Evolutionary conservation across 176 grass and related monocot genomes (phyloP), one percentile per base, ranked within the genome.

Genomic region (Poa annua): DNA sequence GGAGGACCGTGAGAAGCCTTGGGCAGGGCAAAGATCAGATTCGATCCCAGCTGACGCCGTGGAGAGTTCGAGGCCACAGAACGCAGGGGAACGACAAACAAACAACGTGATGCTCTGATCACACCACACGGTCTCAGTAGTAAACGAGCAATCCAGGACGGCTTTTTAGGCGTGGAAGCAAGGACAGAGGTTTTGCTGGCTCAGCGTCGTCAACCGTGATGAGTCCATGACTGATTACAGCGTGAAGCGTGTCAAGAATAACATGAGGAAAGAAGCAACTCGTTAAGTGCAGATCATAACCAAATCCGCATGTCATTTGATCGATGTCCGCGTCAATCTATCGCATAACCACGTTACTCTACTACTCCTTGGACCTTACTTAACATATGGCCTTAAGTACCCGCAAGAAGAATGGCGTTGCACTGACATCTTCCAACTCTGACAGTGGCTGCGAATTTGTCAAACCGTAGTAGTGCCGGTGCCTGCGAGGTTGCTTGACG

Each of bases 81-180:
- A 1, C 1, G 2, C 42, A 11, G 8, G 9, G 8, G 42, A 44
- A 44, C 42, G 42, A 44, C 11, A 45, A 45, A 42, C 7, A 42
- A 9, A 44, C 42, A 44, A 2, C 42, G 42, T 32, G 32, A 21
- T 74, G 55, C 56, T 41, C 38, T 41, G 38, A 41, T 41, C 41
- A 10, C 8, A 10, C 0, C 41, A 10, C 41, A 10, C 4, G 41
- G 8, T 42, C 41, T 9, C 1, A 44, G 42, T 45, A 45, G 11
- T 44, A 11, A 45, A 32, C 42, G 4, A 60, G 8, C 35, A 29
- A 35, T n/a, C 3, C 45, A 66, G 8, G 42, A 24, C 35, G 33
- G 11, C 21, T 59, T 80, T 86, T 64, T 73, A 44, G 84, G 56
- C 12, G 67, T 21, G 20, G 55, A 71, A 49, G 22, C 8, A 21